Conservation (phyloP, 1,284 basidiomycete genomes). For the Trametes hirsuta region DNA sequence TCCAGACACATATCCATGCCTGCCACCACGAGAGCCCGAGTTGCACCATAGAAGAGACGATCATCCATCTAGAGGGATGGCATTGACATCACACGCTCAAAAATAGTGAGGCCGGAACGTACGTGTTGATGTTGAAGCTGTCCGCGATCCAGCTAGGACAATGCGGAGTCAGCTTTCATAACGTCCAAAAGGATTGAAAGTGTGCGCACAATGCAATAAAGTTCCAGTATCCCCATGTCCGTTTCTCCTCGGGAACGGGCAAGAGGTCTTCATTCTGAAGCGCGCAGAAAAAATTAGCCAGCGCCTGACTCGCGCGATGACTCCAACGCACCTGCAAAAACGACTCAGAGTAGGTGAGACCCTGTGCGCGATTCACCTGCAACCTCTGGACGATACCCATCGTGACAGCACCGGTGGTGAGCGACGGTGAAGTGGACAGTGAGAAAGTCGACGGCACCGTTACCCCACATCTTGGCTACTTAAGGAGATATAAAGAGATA, state of each 20-base stretch:
- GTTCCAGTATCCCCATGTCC: conserved; percentile 64
- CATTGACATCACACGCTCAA: conserved; percentile 4
- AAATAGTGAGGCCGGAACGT: conserved; percentile 36
- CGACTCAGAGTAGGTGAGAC: conserved; percentile 32
- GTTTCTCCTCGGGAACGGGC: conserved; percentile 59
- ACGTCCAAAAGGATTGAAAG: neutral
- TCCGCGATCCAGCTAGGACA: conserved; percentile 74
- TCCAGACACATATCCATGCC: conserved; percentile 77
- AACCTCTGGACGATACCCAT: conserved; percentile 27
- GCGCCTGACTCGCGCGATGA: conserved; percentile 3
- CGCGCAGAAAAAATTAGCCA: neutral
- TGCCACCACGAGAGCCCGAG: conserved; percentile 84
- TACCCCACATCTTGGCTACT: conserved; percentile 8
- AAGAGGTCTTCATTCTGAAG: conserved; percentile 64
- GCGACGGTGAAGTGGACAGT: neutral
- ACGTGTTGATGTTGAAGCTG: conserved; percentile 82
- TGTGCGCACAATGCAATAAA: conserved; percentile 63
- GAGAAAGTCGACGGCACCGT: neutral
- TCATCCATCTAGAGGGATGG: conserved; percentile 61
- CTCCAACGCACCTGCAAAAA: conserved; percentile 32
- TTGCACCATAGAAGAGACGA: conserved; percentile 75
- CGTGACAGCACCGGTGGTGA: neutral
- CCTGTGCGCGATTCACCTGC: conserved; percentile 27
- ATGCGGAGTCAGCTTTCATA: neutral
- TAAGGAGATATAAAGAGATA: conserved; percentile 13